These are phyloP conservation scores for Salisapilia sapeloensis DNA, from an alignment of 352 stramenopile species.

Conservation along the genomic window DNA sequence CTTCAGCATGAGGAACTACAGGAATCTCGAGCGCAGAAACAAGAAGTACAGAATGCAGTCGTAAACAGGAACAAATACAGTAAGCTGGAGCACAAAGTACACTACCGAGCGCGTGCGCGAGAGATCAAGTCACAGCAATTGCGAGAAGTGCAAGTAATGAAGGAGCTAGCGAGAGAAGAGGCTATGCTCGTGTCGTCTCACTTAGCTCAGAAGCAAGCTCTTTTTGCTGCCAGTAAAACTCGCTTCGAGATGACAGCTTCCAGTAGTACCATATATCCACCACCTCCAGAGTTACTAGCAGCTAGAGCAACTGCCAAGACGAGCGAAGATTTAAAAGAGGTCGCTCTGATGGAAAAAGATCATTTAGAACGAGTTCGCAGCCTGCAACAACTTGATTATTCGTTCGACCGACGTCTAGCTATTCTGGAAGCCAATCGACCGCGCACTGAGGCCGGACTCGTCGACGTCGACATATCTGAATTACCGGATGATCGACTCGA, in stretches of 20 bases:
- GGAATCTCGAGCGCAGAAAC: conserved; percentile 18
- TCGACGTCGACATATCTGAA: conserved; percentile 21
- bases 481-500: conserved; percentile 11
- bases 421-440: conserved; percentile 22
- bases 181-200: conserved; percentile 20
- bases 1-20: conserved; percentile 46
- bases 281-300: conserved; percentile 42
- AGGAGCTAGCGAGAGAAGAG: conserved; percentile 32
- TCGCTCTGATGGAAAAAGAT: conserved; percentile 30
- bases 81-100: conserved; percentile 22
- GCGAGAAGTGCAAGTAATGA: conserved; percentile 41
- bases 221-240: conserved; percentile 23
- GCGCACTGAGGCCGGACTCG: conserved; percentile 26
- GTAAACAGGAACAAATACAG: conserved; percentile 29
- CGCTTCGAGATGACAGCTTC: conserved; percentile 41
- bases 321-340: conserved; percentile 12
- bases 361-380: conserved; percentile 49
- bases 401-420: conserved; percentile 37
- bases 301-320: conserved; percentile 39
- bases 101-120: conserved; percentile 29
- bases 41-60: conserved; percentile 18
- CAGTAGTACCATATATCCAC: conserved; percentile 48
- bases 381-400: conserved; percentile 55
- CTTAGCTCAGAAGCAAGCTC: conserved; percentile 18
- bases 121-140: conserved; percentile 17